Base-by-base conservation (phyloP, 345 rosid species). In the Hypericum perforatum region DNA sequence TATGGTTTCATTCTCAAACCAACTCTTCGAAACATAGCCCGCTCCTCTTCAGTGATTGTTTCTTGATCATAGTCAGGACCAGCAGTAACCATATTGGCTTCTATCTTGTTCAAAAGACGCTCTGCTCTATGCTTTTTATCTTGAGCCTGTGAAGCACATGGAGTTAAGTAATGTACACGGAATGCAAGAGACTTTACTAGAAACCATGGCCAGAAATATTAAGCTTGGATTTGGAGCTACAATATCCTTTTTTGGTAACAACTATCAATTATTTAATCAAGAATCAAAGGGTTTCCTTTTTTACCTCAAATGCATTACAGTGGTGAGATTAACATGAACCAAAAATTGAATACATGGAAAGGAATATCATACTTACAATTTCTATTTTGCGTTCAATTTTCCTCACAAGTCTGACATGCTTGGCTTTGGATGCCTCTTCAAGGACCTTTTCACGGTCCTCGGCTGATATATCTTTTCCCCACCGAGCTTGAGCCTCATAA, bases 1-100 rank as follows among this genome's bases (percentile, higher is more conserved):
- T 88, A 92, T 44, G 96, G 74, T 64, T 81, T 92, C 98, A 92
- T 88, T 75, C 79, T 88, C 62, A 92, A 70, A 60, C 98, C 96
- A 72, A 92, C 83, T 73, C 81, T 85, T 50, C 95, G 85, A 58
- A 85, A 85, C 98, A 92, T 77, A 40, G 71, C 74, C 43, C 89
- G 69, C 66, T 92, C 98, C 82, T 92, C 98, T 44, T 88, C 95
- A 8, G 95, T 81, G 66, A 92, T 77, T 49, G 86, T 85, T 76
- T 92, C 98, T 72, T 85, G 96, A 74, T 92, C 98, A 71, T 75
- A 85, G 77, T 92, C 98, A 70, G 98, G 98, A 70, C 86, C 89
- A 56, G 79, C 76, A 47, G 98, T 92, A 71, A 92, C 39, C 96
- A 85, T 85, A n/a, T 95, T 79, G 43, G 85, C 82, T 74, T 92